phyloP scores from a whole-genome alignment of 2,329 filamentous ascomycete genomes.

The Sclerotinia spermophila region DNA sequence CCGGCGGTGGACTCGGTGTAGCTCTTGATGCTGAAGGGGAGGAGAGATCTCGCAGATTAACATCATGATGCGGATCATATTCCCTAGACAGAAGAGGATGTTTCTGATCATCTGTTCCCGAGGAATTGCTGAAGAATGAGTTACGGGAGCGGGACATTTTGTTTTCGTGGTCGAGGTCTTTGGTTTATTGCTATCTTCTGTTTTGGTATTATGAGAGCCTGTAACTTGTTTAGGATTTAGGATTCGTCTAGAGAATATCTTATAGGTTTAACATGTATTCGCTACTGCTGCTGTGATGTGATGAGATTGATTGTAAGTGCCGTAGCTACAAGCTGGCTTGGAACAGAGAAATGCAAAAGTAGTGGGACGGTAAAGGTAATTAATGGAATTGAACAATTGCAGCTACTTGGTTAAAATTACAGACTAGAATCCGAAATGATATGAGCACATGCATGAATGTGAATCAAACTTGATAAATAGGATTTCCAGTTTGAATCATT shows the following conservation, averaged over 20 bases:
- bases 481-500: background rate
- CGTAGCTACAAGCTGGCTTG: background rate
- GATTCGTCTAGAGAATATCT: background rate
- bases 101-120: constrained; percentile 2
- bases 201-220: background rate
- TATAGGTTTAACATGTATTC: background rate
- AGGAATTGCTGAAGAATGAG: constrained; percentile 11
- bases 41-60: constrained; percentile 12
- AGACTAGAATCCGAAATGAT: background rate
- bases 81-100: constrained; percentile 4
- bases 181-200: background rate
- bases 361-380: background rate
- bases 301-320: background rate
- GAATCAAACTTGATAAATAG: background rate
- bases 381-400: background rate
- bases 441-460: background rate
- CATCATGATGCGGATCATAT: background rate
- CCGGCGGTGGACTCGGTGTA: constrained; percentile 8
- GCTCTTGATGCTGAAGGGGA: constrained; percentile 5
- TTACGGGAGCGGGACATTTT: constrained; percentile 14
- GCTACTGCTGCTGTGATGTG: background rate
- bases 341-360: background rate
- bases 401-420: background rate
- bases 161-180: background rate
- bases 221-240: background rate